Conservation (phyloP, 768 basidiomycete genomes). For the Leucosporidium creatinivorum region DNA sequence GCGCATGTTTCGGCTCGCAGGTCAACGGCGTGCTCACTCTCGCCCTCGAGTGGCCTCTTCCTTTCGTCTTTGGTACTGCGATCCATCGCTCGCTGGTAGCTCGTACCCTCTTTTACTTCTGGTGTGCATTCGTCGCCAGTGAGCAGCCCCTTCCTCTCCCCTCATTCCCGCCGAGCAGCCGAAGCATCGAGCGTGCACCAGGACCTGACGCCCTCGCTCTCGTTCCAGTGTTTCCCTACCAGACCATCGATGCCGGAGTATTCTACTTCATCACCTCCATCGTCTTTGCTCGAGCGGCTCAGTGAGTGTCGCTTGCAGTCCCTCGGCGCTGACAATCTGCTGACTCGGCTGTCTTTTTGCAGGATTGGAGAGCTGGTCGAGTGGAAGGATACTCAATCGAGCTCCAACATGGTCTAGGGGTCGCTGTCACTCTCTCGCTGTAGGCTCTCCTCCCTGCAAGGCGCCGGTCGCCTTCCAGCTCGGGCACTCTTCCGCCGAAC, state of each 20-base stretch:
- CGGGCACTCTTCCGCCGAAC: too few species aligned
- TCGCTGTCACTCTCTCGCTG: too few species aligned
- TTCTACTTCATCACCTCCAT: conserved; percentile 67
- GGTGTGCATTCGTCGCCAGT: conserved; percentile 54
- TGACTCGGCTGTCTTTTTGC: too few species aligned
- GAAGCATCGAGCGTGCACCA: conserved; percentile 53
- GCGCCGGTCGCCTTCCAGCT: too few species aligned
- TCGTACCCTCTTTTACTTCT: conserved; percentile 57
- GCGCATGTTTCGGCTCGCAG: not conserved
- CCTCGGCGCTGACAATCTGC: too few species aligned
- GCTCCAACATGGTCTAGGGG: too few species aligned
- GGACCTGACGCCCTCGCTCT: conserved; percentile 57
- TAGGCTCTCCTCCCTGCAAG: too few species aligned
- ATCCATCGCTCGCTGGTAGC: conserved; percentile 44
- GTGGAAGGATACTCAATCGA: too few species aligned
- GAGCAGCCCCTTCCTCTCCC: conserved; percentile 41
- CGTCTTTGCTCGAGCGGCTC: conserved; percentile 57
- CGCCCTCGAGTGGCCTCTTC: conserved; percentile 65
- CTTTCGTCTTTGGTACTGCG: conserved; percentile 38
- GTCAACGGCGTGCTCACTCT: conserved; percentile 55
- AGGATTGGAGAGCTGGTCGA: too few species aligned
- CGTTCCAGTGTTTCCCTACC: conserved; percentile 10
- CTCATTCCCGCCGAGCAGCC: conserved; percentile 50
- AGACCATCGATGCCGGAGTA: conserved; percentile 78
- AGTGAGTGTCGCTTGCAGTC: not conserved